These are phyloP conservation scores for Berkeleyomyces basicola DNA, from an alignment of 2,329 filamentous ascomycete genomes.

Conservation along the genomic window DNA sequence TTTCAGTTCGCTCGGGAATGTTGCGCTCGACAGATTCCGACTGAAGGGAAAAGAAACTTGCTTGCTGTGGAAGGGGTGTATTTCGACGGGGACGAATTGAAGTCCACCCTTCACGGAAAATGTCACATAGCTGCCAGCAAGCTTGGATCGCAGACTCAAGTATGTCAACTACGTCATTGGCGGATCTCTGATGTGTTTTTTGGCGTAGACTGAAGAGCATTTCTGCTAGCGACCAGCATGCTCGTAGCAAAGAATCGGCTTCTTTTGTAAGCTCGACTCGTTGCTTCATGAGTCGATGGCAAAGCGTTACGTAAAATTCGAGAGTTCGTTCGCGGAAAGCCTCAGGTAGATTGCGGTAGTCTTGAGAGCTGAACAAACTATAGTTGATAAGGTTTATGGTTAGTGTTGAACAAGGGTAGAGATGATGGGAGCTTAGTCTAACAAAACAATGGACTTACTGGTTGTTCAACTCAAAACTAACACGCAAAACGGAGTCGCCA, in stretches of 20 bases:
- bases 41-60: conserved; percentile 46
- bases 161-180: conserved; percentile 55
- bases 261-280: conserved; percentile 61
- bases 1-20: conserved; percentile 20
- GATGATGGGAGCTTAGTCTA: neutral
- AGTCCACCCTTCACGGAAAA: conserved; percentile 85
- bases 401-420: neutral
- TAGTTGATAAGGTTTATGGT: neutral
- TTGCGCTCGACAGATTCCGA: conserved; percentile 22
- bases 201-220: conserved; percentile 79
- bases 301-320: conserved; percentile 88
- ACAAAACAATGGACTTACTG: conserved; percentile 37
- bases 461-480: conserved; percentile 91
- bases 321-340: conserved; percentile 77
- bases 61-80: conserved; percentile 68
- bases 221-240: conserved; percentile 81
- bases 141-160: conserved; percentile 78
- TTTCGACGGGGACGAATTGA: conserved; percentile 72
- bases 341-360: conserved; percentile 60
- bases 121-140: conserved; percentile 87
- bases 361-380: conserved; percentile 76
- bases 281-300: conserved; percentile 93
- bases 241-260: conserved; percentile 66
- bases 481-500: conserved; percentile 71
- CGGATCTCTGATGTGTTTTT: conserved; percentile 50